phyloP scores from a whole-genome alignment of 768 basidiomycete genomes.

The Russula brevipes region DNA sequence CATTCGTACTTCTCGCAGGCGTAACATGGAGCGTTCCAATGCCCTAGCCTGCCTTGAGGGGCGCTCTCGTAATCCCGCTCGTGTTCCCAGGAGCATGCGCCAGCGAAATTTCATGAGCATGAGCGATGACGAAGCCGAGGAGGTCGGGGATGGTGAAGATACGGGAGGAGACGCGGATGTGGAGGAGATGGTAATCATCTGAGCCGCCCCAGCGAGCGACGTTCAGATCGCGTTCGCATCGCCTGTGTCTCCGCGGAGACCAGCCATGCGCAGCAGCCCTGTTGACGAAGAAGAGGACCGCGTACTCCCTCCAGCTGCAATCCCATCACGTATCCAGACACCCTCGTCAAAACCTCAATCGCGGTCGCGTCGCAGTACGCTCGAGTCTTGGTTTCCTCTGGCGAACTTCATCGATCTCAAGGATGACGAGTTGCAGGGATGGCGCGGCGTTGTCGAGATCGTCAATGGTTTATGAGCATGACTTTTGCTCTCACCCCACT shows the following conservation, averaged over 20 bases:
- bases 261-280: not conserved
- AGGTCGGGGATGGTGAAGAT: conserved; percentile 16
- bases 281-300: conserved; percentile 22
- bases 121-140: conserved; percentile 58
- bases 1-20: conserved; percentile 20
- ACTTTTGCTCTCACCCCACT: not conserved
- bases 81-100: conserved; percentile 25
- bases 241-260: not conserved
- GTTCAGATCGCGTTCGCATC: conserved; percentile 19
- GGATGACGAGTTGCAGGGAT: conserved; percentile 44
- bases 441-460: conserved; percentile 64
- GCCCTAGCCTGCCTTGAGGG: conserved; percentile 66
- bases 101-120: conserved; percentile 60
- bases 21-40: conserved; percentile 23
- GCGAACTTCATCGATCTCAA: conserved; percentile 63
- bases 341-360: conserved; percentile 23
- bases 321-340: not conserved
- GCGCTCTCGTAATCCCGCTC: conserved; percentile 32
- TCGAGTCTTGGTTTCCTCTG: conserved; percentile 50
- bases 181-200: conserved; percentile 32
- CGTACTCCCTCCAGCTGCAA: conserved; percentile 6
- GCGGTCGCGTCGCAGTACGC: conserved; percentile 39
- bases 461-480: conserved; percentile 18
- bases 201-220: conserved; percentile 15
- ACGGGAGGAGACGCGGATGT: conserved; percentile 25